phyloP scores from a whole-genome alignment of 2,329 filamentous ascomycete species.

The Apiospora pterosperma region DNA sequence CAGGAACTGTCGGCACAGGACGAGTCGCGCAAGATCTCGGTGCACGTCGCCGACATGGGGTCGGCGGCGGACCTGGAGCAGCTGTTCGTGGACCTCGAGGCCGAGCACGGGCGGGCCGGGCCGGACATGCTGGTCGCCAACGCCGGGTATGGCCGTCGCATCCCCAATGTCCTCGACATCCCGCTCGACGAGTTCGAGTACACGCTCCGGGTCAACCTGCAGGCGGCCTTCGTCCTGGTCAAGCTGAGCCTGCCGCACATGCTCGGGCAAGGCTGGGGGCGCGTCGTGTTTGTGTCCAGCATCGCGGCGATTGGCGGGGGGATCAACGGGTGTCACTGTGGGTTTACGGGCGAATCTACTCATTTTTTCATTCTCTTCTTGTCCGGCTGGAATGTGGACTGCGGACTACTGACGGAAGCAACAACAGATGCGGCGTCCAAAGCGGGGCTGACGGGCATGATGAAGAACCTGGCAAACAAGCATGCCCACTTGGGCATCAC shows the following conservation, averaged over 20 bases:
- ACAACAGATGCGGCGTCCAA: conserved; percentile 50
- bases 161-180: conserved; percentile 54
- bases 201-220: conserved; percentile 59
- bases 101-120: conserved; percentile 44
- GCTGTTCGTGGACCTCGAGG: conserved; percentile 52
- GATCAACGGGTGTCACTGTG: conserved; percentile 56
- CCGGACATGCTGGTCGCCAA: conserved; percentile 66
- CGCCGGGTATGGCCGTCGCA: conserved; percentile 63
- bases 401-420: background rate
- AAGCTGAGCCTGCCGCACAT: conserved; percentile 60
- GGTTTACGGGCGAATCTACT: background rate
- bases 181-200: conserved; percentile 61
- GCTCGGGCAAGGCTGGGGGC: conserved; percentile 57
- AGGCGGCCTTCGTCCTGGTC: conserved; percentile 58
- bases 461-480: conserved; percentile 59
- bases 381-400: background rate
- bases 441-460: conserved; percentile 60
- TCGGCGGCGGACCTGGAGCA: conserved; percentile 47
- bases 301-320: conserved; percentile 62
- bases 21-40: conserved; percentile 39
- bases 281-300: conserved; percentile 61
- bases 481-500: conserved; percentile 60
- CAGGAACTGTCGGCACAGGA: conserved; percentile 19
- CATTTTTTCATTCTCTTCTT: background rate
- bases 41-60: conserved; percentile 56